These are phyloP conservation scores for Nakaseomyces sp. DNA, from an alignment of 1,139 yeast species.

Conservation along the genomic window DNA sequence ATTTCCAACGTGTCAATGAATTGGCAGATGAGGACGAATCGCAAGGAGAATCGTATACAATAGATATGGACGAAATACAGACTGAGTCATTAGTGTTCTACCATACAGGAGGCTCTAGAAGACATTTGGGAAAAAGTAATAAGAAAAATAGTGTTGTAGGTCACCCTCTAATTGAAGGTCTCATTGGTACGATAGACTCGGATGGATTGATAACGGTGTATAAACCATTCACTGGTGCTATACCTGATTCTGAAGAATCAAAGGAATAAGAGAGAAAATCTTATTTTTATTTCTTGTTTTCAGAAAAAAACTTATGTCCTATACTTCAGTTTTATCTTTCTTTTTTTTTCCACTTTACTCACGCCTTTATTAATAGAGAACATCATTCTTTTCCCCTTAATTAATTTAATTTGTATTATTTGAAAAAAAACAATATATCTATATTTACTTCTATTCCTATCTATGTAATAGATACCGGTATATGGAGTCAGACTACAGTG, in stretches of 20 bases:
- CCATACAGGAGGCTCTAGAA: conserved; percentile 31
- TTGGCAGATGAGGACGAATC: conserved; percentile 11
- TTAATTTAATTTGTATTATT: too few relatives aligned
- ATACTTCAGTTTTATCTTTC: neutral
- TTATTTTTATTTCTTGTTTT: neutral
- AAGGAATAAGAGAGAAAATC: neutral
- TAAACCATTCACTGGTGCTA: conserved; percentile 25
- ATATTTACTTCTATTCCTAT: too few relatives aligned
- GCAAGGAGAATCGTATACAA: conserved; percentile 11
- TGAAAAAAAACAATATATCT: too few relatives aligned
- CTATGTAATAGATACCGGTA: too few relatives aligned
- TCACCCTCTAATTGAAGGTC: conserved; percentile 23
- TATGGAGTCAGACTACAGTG: too few relatives aligned
- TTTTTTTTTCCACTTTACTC: too few relatives aligned
- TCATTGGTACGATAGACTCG: conserved; percentile 25
- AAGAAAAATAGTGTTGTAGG: conserved; percentile 23
- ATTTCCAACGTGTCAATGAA: conserved; percentile 13
- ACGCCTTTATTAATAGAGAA: too few relatives aligned
- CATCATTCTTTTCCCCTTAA: too few relatives aligned
- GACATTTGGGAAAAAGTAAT: conserved; percentile 13
- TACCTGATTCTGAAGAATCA: conserved; percentile 12
- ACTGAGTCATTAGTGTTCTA: conserved; percentile 25
- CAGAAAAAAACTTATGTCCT: too few relatives aligned
- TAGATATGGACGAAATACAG: conserved; percentile 17
- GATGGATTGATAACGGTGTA: conserved; percentile 29